Evolutionary conservation across 2,329 filamentous ascomycete species (phyloP).

Genomic region (Curvularia sp.): DNA sequence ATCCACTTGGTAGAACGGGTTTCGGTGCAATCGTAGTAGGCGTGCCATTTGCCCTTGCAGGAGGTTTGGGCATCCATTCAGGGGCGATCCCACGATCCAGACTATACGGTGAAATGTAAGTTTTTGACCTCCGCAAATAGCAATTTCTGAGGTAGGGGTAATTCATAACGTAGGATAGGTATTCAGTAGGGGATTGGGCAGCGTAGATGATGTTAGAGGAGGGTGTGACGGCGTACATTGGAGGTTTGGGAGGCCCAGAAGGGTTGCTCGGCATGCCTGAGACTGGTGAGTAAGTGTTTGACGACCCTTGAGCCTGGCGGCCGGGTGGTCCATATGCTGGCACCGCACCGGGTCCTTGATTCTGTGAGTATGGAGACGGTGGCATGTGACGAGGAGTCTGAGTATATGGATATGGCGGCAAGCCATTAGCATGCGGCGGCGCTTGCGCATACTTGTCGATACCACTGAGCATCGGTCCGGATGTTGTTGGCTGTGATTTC

Average conservation of each 20-base stretch:
- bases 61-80: conserved; percentile 48
- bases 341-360: conserved; percentile 21
- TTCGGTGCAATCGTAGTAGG: conserved; percentile 25
- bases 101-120: conserved; percentile 57
- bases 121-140: conserved; percentile 54
- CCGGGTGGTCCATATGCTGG: conserved; percentile 26
- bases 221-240: conserved; percentile 49
- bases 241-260: conserved; percentile 42
- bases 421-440: conserved; percentile 24
- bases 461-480: conserved; percentile 31
- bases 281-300: conserved; percentile 44
- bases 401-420: conserved; percentile 39
- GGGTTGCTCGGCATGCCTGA: conserved; percentile 41
- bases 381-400: conserved; percentile 22
- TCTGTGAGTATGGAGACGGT: conserved; percentile 31
- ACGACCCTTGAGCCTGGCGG: conserved; percentile 34
- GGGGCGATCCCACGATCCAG: conserved; percentile 51
- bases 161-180: conserved; percentile 53
- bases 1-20: conserved; percentile 20
- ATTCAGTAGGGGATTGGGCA: conserved; percentile 47
- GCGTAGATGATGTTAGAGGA: conserved; percentile 49
- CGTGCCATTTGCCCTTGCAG: conserved; percentile 14
- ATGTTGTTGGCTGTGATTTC: conserved; percentile 33
- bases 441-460: conserved; percentile 41
- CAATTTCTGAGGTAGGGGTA: conserved; percentile 57